Percentiles rank a stretch among this genome's conserved stretches.
Evolutionary conservation across 257 asterid species (phyloP).

Genomic region (Scutellaria minor): DNA sequence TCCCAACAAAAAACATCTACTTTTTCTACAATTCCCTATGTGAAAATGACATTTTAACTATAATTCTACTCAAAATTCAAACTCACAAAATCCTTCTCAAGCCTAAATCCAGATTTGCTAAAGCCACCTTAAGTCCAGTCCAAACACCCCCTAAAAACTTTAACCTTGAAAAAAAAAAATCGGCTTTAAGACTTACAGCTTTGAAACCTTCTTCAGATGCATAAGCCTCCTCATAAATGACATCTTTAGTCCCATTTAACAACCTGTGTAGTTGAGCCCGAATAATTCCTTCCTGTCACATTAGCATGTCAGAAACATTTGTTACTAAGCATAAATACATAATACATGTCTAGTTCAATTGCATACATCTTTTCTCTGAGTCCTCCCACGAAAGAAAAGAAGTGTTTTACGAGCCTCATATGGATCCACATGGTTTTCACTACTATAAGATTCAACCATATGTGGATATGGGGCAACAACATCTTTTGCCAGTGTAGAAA

Average conservation of each 20-base stretch:
- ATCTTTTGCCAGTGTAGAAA: slow-evolving; percentile 81
- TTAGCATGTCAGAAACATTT: slow-evolving; percentile 31
- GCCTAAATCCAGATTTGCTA: too few species aligned
- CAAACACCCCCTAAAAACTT: too few species aligned
- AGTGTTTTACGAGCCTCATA: slow-evolving; percentile 76
- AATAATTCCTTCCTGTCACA: slow-evolving; percentile 84
- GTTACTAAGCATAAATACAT: neutral
- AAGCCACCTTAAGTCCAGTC: too few species aligned
- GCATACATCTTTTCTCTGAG: slow-evolving; percentile 88
- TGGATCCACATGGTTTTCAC: slow-evolving; percentile 67
- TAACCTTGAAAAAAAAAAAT: neutral
- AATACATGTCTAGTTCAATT: neutral
- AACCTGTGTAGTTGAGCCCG: slow-evolving; percentile 65
- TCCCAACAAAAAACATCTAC: too few species aligned
- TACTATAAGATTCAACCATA: slow-evolving; percentile 66
- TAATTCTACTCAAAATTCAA: too few species aligned
- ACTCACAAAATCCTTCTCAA: too few species aligned
- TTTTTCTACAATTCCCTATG: too few species aligned
- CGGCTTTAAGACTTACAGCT: slow-evolving; percentile 65
- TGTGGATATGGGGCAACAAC: slow-evolving; percentile 96
- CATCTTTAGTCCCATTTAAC: slow-evolving; percentile 64
- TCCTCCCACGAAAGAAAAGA: slow-evolving; percentile 95
- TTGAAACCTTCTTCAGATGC: slow-evolving; percentile 82
- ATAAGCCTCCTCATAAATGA: slow-evolving; percentile 67
- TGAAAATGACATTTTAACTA: too few species aligned